Base-by-base conservation (phyloP, 2,329 filamentous ascomycete genomes). In the Sphaceloma murrayae region DNA sequence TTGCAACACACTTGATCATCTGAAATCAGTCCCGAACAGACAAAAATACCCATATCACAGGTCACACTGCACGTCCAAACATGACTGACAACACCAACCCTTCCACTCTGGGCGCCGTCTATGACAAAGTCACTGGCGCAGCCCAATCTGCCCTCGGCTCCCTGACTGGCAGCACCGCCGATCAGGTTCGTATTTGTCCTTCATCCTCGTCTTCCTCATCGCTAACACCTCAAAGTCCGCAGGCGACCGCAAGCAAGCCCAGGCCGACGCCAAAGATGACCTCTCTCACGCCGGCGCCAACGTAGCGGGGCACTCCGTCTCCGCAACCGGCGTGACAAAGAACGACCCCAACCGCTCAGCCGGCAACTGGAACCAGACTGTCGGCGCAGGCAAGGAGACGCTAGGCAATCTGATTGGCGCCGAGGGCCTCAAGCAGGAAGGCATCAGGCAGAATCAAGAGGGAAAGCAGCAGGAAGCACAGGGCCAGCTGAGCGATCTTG, bases 311-410 rank as follows among this genome's bases (percentile, higher is more conserved):
- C 69, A 80, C 59, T 77, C 80, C 17, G 72, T 84, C 47, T 80
- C 80, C 8, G 69, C 79, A 40, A 75, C 77, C 0, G 85, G 85
- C 36, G 81, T 78, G 26, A 68, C 83, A 38, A 74, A 80, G 50
- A 85, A 94, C 63, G 71, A 85, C 63, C 69, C 79, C 8, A 70
- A 89, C 61, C 84, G 87, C 52, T 67, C 72, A 16, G 61, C 75
- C 13, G 88, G 89, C 32, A 72, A 73, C 13, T 93, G 82, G 79
- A 85, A 94, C 68, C 88, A 95, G 67, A 94, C 86, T 4, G 58
- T 88, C n/a, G 89, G 88, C 43, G 76, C 82, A 1, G 80, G 80
- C 32, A 95, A 95, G 70, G 85, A 95, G 61, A 69, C 79, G 3
- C 51, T 91, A 1, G 89, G 89, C 47, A 79, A 80, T 13, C 55